Evolutionary conservation across 306 rosid genomes (phyloP).

Genomic region (Clitoria ternatea): DNA sequence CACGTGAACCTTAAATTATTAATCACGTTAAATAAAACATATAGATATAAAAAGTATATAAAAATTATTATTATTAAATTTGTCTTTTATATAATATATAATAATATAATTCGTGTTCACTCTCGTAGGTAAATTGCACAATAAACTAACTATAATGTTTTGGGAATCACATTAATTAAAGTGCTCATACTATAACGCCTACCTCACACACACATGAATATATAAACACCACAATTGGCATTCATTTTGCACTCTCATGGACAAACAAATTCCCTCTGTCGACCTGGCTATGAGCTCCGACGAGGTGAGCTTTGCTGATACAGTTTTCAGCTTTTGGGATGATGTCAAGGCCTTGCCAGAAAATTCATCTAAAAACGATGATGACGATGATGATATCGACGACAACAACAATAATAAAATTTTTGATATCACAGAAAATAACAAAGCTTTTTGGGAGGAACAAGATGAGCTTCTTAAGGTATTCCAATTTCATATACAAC

Average conservation of each 20-base stretch:
- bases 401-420: constrained; percentile 28
- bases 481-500: neutral
- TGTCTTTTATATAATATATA: too few species aligned
- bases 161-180: too few species aligned
- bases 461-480: constrained; percentile 64
- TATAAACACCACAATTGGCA: neutral
- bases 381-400: neutral
- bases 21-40: too few species aligned
- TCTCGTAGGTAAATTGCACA: too few species aligned
- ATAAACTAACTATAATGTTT: too few species aligned
- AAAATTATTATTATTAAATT: too few species aligned
- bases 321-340: constrained; percentile 57
- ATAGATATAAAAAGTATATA: too few species aligned
- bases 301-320: constrained; percentile 41
- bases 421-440: constrained; percentile 25
- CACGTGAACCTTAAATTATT: neutral
- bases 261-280: neutral
- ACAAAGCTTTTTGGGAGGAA: constrained; percentile 59
- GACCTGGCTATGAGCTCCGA: constrained; percentile 22
- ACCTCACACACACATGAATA: neutral
- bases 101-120: too few species aligned
- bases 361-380: constrained; percentile 31
- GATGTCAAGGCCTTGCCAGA: constrained; percentile 27
- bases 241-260: constrained; percentile 3
- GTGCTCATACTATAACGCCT: too few species aligned